Percentiles rank a stretch among this genome's conserved stretches.
Conservation (phyloP, 768 basidiomycete genomes). For the Dendrothele bispora region DNA sequence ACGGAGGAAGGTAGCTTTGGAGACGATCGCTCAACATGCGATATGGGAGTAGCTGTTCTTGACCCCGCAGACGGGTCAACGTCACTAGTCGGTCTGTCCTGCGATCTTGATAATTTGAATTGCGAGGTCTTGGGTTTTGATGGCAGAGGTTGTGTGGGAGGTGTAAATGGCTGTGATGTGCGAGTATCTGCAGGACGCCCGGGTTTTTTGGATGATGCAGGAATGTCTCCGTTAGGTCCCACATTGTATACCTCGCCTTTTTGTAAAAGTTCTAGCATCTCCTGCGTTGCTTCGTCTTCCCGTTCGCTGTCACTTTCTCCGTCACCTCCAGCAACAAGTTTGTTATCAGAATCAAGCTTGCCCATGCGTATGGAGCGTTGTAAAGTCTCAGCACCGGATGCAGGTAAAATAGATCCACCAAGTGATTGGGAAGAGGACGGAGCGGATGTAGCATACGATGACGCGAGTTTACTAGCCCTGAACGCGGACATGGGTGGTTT, state of each 20-base stretch:
- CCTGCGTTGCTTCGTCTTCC: slow-evolving; percentile 44
- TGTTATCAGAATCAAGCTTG: slow-evolving; percentile 47
- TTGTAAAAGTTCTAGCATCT: slow-evolving; percentile 50
- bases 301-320: slow-evolving; percentile 59
- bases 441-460: slow-evolving; percentile 41
- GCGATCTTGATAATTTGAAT: slow-evolving; percentile 46
- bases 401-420: slow-evolving; percentile 42
- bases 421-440: slow-evolving; percentile 36
- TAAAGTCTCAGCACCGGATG: slow-evolving; percentile 44
- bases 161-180: slow-evolving; percentile 15
- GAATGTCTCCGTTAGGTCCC: slow-evolving; percentile 36
- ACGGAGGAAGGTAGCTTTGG: slow-evolving; percentile 30
- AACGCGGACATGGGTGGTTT: slow-evolving; percentile 64
- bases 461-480: slow-evolving; percentile 55
- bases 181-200: slow-evolving; percentile 30
- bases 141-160: slow-evolving; percentile 21
- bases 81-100: slow-evolving; percentile 22
- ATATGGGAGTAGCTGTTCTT: slow-evolving; percentile 24
- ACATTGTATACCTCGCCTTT: slow-evolving; percentile 54
- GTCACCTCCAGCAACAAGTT: slow-evolving; percentile 48
- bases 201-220: too few relatives aligned
- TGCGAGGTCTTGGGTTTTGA: slow-evolving; percentile 43
- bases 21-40: slow-evolving; percentile 29
- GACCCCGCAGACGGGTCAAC: slow-evolving; percentile 9
- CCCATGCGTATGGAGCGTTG: slow-evolving; percentile 57